Base-by-base conservation (phyloP, 192 early-diverging fungal species). In the Podila epigama region DNA sequence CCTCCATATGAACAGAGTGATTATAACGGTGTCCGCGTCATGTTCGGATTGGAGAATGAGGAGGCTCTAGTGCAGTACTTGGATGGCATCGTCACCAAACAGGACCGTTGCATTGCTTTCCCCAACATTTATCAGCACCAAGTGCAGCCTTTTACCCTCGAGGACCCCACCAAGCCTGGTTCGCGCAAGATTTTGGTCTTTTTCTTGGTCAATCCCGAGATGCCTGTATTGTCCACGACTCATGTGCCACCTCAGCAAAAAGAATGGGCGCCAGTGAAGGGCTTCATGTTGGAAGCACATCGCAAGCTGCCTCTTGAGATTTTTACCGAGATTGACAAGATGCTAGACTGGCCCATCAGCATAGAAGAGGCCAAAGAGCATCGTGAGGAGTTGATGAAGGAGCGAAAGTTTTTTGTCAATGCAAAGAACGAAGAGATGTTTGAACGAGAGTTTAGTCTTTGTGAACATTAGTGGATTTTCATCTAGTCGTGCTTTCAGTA, bases 71-170 rank as follows among this genome's bases (percentile, higher is more conserved):
- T 69, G 0, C 90, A 92, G 51, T 31, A 61, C 13, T 63, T 78
- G 72, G 90, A 72, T 5, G 63, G 69, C 1, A 67, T 89, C 18
- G 77, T 82, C 20, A 82, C 83, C 22, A 58, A 59, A 42, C 63
- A 84, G 57, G 88, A 88, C 13, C 89, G 90, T 18, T 85, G 83
- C 63, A 64, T 93, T 31, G 89, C 84, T 28, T 94, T 92, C 65
- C 89, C 91, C 8, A 94, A 94, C 79, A 63, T 79, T 20, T 86
- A 85, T 57, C 93, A 93, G 80, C 92, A 94, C 73, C 63, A 82
- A 25, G 87, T 92, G 2, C 81, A 82, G 8, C 81, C 84, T 0
- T 92, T 94, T 65, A 62, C 73, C 55, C 82, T 94, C 27, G 69
- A 54, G 7, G 68, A 70, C 37, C 22, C 51, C 1, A 70, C 58